Evolutionary conservation across 257 asterid species (phyloP).

Genomic region (Verbena officinalis): DNA sequence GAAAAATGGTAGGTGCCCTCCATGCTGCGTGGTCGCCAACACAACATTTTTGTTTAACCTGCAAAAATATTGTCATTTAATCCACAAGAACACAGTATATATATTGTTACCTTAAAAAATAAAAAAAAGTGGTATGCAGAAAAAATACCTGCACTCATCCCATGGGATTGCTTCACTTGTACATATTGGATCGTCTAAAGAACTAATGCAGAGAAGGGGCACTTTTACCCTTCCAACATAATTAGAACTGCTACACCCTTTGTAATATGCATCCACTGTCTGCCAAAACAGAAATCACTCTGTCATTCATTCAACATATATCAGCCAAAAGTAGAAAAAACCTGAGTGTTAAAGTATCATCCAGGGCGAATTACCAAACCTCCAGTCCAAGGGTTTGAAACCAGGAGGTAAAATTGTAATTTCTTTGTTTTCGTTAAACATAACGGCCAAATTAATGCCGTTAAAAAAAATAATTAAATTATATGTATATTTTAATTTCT

Average conservation of each 20-base stretch:
- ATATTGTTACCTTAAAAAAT: too few relatives aligned
- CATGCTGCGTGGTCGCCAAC: constrained; percentile 70
- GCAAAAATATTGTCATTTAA: constrained; percentile 3
- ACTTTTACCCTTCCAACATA: constrained; percentile 56
- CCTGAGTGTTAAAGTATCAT: neutral
- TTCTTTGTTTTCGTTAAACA: too few relatives aligned
- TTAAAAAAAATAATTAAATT: too few relatives aligned
- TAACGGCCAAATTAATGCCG: too few relatives aligned
- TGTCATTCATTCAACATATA: constrained; percentile 15
- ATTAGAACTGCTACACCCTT: constrained; percentile 56
- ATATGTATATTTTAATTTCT: too few relatives aligned
- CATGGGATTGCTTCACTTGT: constrained; percentile 80
- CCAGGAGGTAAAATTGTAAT: too few relatives aligned
- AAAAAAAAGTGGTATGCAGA: neutral
- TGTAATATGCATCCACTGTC: constrained; percentile 86
- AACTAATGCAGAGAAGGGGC: constrained; percentile 72
- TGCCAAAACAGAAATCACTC: constrained; percentile 27
- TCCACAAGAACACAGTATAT: neutral
- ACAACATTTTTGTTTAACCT: constrained; percentile 64
- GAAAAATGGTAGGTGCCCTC: constrained; percentile 74
- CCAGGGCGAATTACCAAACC: too few relatives aligned
- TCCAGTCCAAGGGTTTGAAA: too few relatives aligned
- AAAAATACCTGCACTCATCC: constrained; percentile 75
- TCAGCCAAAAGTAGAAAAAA: constrained; percentile 15
- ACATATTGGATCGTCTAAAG: constrained; percentile 79